Evolutionary conservation across 2,329 filamentous ascomycete species (phyloP).

Genomic region (Grosmannia serpens): DNA sequence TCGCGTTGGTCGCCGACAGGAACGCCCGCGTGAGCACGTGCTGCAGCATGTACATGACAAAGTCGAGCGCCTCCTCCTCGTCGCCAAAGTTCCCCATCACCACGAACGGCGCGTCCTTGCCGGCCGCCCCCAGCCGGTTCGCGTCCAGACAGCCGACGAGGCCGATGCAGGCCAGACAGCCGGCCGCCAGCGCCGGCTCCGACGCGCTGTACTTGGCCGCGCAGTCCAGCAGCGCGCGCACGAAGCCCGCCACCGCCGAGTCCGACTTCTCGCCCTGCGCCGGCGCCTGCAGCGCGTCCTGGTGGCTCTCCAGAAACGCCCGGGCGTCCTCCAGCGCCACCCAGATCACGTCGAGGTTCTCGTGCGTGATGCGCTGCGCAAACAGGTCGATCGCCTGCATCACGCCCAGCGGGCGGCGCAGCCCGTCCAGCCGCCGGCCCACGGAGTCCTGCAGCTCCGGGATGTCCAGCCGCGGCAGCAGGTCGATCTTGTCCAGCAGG

Average conservation of each 20-base stretch:
- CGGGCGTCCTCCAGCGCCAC: slow-evolving; percentile 71
- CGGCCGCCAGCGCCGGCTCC: slow-evolving; percentile 53
- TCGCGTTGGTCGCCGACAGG: slow-evolving; percentile 76
- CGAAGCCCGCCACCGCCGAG: slow-evolving; percentile 56
- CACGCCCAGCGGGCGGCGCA: slow-evolving; percentile 55
- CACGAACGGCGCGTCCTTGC: slow-evolving; percentile 72
- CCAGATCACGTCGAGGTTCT: slow-evolving; percentile 75
- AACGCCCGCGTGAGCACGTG: slow-evolving; percentile 86
- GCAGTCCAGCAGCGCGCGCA: slow-evolving; percentile 74
- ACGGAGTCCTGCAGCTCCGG: slow-evolving; percentile 51
- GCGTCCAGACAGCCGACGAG: slow-evolving; percentile 86
- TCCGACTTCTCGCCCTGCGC: slow-evolving; percentile 77
- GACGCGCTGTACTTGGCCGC: slow-evolving; percentile 66
- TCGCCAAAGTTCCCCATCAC: slow-evolving; percentile 78
- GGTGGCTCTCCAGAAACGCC: slow-evolving; percentile 59
- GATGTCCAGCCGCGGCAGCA: slow-evolving; percentile 70
- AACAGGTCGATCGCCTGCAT: slow-evolving; percentile 61
- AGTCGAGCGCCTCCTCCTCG: slow-evolving; percentile 69
- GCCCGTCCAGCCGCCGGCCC: slow-evolving; percentile 49
- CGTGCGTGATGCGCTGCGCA: slow-evolving; percentile 61
- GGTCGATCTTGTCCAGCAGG: slow-evolving; percentile 56
- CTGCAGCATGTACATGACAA: slow-evolving; percentile 74
- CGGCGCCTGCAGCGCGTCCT: slow-evolving; percentile 67
- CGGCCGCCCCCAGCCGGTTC: slow-evolving; percentile 70
- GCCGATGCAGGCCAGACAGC: slow-evolving; percentile 75